Base-by-base conservation (phyloP, 352 stramenopile genomes). In the Globisporangium rhizosaccharum region DNA sequence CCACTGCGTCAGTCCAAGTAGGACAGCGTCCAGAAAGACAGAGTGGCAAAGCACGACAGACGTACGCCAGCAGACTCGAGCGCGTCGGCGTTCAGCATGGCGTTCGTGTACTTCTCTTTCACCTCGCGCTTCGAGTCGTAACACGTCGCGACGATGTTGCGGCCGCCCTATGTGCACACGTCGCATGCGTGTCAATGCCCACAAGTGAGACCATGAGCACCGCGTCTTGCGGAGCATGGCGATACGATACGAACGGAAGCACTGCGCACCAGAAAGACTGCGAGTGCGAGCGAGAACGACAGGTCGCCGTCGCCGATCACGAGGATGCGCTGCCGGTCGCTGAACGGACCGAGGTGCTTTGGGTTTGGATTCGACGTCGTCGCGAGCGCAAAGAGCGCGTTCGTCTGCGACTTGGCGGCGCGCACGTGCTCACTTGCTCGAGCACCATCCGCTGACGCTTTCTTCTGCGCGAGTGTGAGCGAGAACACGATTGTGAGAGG, bases 231-330 rank as follows among this genome's bases (percentile, higher is more conserved):
- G n/a, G n/a, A 41, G 41, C 25, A 48, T 45, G 53, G 1, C 3
- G 10, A 44, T 14, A 10, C 37, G 15, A 44, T 44, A 48, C 50
- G 15, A 15, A 44, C 56, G 17, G n/a, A n/a, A n/a, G n/a, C n/a
- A n/a, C n/a, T n/a, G n/a, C n/a, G n/a, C 62, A 87, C 85, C 62
- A 95, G 59, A 52, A 83, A 88, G 57, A 90, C 75, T 2, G 84
- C 76, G 15, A 96, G 65, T 14, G 84, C 70, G 18, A 91, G 62
- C 23, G 86, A 85, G 61, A 96, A 94, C 20, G 82, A 93, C 26
- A 96, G 86, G 61, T 93, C 82, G 26, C 86, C 86, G 30, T 96
- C 86, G n/a, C 86, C 86, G 17, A 96, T 79, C 14, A 94, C 70
- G 36, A 96, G 73, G 46, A 92, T 89, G 47, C 71, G 76, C 44